Percentiles rank a stretch among this genome's conserved stretches.
Conservation (phyloP, 139 green algal species). For the Picocystis salinarum region DNA sequence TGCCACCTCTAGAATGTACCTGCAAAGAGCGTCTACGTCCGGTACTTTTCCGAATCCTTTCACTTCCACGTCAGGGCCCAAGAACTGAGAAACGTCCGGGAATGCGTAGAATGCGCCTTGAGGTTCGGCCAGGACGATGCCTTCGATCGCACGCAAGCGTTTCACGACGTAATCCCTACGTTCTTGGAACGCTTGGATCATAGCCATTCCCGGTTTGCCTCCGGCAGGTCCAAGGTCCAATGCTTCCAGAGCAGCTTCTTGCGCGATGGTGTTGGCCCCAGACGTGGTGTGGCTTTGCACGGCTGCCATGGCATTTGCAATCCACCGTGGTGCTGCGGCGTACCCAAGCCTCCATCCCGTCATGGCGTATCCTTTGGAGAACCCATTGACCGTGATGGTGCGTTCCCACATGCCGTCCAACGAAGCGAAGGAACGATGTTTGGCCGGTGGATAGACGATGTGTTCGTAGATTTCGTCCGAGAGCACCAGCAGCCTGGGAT, state of each 20-base stretch:
- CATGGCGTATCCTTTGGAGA: slow-evolving; percentile 64
- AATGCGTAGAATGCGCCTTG: slow-evolving; percentile 90
- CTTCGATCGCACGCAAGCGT: slow-evolving; percentile 30
- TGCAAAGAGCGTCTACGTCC: slow-evolving; percentile 64
- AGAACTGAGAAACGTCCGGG: slow-evolving; percentile 60
- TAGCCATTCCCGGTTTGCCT: slow-evolving; percentile 43
- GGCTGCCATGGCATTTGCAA: slow-evolving; percentile 45
- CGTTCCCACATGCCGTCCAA: slow-evolving; percentile 75
- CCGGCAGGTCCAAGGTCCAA: slow-evolving; percentile 55
- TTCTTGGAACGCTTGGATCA: slow-evolving; percentile 66
- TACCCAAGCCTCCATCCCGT: slow-evolving; percentile 88
- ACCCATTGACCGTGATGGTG: slow-evolving; percentile 93
- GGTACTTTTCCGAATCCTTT: slow-evolving; percentile 46
- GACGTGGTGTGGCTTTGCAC: slow-evolving; percentile 87
- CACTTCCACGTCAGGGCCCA: slow-evolving; percentile 30
- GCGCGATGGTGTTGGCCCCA: slow-evolving; percentile 47
- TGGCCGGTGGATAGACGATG: slow-evolving; percentile 72
- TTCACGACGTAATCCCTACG: slow-evolving; percentile 23
- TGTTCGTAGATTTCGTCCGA: slow-evolving; percentile 84
- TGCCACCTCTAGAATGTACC: slow-evolving; percentile 45
- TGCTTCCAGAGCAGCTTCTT: slow-evolving; percentile 76
- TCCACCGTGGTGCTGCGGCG: slow-evolving; percentile 63
- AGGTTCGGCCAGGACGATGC: slow-evolving; percentile 41
- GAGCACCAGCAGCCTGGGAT: slow-evolving; percentile 79
- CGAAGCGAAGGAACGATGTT: slow-evolving; percentile 58